Evolutionary conservation across 257 asterid species (phyloP).

Genomic region (Datura wrightii): DNA sequence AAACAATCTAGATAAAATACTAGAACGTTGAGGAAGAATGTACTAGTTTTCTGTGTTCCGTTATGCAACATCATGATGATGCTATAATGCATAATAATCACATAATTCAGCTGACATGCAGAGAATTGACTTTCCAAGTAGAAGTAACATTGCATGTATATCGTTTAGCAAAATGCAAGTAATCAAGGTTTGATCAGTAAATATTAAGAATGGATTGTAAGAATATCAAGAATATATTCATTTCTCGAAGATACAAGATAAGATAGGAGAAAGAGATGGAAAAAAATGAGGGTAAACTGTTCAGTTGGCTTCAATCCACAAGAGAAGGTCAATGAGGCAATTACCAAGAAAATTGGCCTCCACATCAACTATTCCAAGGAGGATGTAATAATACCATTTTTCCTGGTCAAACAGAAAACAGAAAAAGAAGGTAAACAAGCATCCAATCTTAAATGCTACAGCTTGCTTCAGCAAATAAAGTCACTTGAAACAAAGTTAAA

Average conservation of each 20-base stretch:
- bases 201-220: not conserved
- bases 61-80: not conserved
- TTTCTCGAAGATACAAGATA: not conserved
- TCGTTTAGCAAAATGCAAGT: not conserved
- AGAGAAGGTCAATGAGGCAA: conserved; percentile 34
- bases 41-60: not conserved
- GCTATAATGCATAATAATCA: conserved; percentile 10
- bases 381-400: conserved; percentile 85
- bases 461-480: not conserved
- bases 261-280: conserved; percentile 12
- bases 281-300: not conserved
- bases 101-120: not conserved
- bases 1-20: not conserved
- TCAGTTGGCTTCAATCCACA: not conserved
- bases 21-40: conserved; percentile 13
- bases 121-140: not conserved
- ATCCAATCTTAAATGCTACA: not conserved
- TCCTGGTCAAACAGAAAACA: conserved; percentile 56
- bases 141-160: not conserved
- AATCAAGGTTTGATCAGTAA: conserved; percentile 26
- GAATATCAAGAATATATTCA: conserved; percentile 3
- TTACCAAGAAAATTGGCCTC: conserved; percentile 96
- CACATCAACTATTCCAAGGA: conserved; percentile 86
- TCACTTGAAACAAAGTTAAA: not conserved
- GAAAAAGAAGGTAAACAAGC: conserved; percentile 22